Evolutionary conservation across 306 rosid genomes (phyloP).

Genomic region (Prunus padus): DNA sequence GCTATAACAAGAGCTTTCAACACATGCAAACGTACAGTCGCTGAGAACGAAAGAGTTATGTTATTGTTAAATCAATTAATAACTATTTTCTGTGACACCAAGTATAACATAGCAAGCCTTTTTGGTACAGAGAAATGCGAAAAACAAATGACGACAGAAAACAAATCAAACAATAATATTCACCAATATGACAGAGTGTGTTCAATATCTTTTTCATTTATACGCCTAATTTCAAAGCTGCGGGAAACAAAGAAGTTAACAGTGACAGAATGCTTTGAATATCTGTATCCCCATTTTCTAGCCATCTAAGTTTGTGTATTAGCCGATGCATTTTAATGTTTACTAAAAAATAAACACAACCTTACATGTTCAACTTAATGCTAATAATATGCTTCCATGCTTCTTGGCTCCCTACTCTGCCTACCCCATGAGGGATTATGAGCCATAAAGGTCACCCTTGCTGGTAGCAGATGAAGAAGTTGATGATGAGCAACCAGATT

Average conservation of each 20-base stretch:
- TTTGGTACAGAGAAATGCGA: neutral
- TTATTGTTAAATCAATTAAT: neutral
- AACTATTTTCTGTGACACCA: neutral
- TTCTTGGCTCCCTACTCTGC: neutral
- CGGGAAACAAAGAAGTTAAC: conserved; percentile 27
- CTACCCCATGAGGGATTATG: neutral
- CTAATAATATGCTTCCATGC: neutral
- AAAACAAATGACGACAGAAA: neutral
- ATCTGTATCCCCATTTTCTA: neutral
- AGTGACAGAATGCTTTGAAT: conserved; percentile 13
- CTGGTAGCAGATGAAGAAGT: neutral
- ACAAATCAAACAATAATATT: neutral
- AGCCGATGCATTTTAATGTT: neutral
- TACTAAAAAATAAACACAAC: neutral
- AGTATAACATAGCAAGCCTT: neutral
- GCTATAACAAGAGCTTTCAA: no score
- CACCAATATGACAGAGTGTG: neutral
- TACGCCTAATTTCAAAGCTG: conserved; percentile 33
- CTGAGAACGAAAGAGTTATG: neutral
- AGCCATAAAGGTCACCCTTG: neutral
- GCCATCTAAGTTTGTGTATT: neutral
- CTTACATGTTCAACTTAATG: conserved; percentile 1
- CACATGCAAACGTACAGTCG: neutral
- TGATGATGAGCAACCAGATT: neutral
- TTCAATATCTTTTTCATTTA: conserved; percentile 44